Conservation (phyloP, 163 green algal genomes). For the Trebouxiophyceae sp. region DNA sequence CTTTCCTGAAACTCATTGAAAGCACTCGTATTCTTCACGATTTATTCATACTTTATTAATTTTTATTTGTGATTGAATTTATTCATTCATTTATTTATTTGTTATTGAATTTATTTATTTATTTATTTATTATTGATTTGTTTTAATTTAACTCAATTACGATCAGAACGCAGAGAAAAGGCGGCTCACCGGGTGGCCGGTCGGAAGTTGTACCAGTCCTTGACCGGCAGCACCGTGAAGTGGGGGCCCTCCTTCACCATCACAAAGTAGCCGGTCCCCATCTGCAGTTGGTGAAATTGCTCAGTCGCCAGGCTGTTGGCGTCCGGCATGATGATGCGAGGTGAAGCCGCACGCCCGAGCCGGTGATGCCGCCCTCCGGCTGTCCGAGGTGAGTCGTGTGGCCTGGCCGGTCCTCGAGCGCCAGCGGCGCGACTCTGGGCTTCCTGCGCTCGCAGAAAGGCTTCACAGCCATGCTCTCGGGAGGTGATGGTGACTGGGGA, state of each 20-base stretch:
- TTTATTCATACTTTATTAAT: too few species aligned
- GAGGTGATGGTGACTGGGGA: not conserved
- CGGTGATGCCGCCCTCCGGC: not conserved
- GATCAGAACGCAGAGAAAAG: too few species aligned
- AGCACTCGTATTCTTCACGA: too few species aligned
- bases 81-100: too few species aligned
- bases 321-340: not conserved
- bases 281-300: not conserved
- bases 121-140: too few species aligned
- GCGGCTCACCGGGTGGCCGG: not conserved
- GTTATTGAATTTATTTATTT: too few species aligned
- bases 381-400: slow-evolving; percentile 1
- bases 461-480: not conserved
- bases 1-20: too few species aligned
- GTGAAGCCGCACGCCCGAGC: not conserved
- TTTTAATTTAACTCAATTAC: too few species aligned
- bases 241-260: not conserved
- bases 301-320: not conserved
- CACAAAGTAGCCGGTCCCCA: slow-evolving; percentile 4
- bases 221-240: slow-evolving; percentile 2
- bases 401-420: not conserved
- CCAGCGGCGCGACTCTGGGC: not conserved
- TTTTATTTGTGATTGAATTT: too few species aligned
- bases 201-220: slow-evolving; percentile 9
- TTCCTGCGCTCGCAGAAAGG: not conserved